Base-by-base conservation (phyloP, 495 filamentous ascomycete genomes). In the Neurospora cerealis region DNA sequence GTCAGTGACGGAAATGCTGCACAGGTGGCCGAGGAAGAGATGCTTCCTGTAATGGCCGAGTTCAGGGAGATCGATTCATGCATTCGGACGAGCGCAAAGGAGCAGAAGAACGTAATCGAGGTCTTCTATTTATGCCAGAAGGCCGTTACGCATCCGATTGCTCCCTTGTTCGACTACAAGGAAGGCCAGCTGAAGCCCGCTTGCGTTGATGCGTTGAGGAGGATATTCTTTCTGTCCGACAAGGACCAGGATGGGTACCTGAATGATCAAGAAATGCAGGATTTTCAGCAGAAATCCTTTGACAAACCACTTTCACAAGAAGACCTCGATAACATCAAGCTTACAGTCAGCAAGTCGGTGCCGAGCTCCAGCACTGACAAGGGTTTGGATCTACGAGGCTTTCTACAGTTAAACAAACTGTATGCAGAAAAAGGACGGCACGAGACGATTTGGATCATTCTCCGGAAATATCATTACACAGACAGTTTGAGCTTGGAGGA, bases 51-150 rank as follows among this genome's bases (percentile, higher is more conserved):
- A 76, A 98, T 99, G 96, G 89, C 92, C 60, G 96, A 99, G 81
- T 99, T 98, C 86, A 96, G 97, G 80, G 96, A 99, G 82, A 97
- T 99, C 69, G 96, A 99, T 78, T 96, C 94, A 2, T 98, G 96
- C 81, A 97, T 99, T 80, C 89, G 96, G 69, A 93, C 95, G 1
- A 98, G 95, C 81, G 96, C 96, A 32, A 90, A 94, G 75, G 95
- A 99, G 79, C 93, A 97, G 77, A 91, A 92, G 73, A 99, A 99
- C 83, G 91, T 98, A 74, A 97, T 97, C 77, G 95, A 99, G 83
- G 93, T 93, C 46, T 97, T 99, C 82, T 97, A 96, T 79, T 88
- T 99, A 36, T 98, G 96, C 80, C 95, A 98, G 78, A 97, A 97
- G 78, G 96, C 96, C n/a, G 95, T 99, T 74, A 98, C 94, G 8